A percentile compares a stretch with the other conserved stretches of the same genome.
phyloP scores from a whole-genome alignment of 306 rosid species.

The Trifolium dubium region DNA sequence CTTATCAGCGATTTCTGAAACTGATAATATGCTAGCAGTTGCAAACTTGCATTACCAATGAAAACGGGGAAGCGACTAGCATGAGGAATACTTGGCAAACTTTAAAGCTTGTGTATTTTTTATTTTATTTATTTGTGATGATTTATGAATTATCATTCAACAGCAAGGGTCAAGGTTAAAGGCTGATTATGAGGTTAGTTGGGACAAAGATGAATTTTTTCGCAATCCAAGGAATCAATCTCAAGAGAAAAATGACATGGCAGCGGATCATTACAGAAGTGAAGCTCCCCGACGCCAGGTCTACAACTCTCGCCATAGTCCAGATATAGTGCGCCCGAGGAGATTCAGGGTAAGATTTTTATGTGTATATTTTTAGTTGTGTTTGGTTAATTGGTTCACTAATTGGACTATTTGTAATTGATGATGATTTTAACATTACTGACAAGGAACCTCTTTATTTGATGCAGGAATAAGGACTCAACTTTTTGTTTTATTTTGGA shows the following conservation, averaged over 20 bases:
- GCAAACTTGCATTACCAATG: neutral
- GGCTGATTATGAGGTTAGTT: slow-evolving; percentile 82
- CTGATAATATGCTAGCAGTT: slow-evolving; percentile 1
- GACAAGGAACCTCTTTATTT: slow-evolving; percentile 40
- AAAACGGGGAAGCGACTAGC: slow-evolving; percentile 20
- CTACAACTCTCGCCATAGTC: slow-evolving; percentile 54
- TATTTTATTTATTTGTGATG: neutral
- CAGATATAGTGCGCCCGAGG: slow-evolving; percentile 68
- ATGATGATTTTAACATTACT: slow-evolving; percentile 20
- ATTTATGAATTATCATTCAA: slow-evolving; percentile 35
- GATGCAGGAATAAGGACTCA: slow-evolving; percentile 59
- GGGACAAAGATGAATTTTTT: slow-evolving; percentile 80
- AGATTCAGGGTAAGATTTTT: slow-evolving; percentile 78
- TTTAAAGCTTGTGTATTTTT: slow-evolving; percentile 14
- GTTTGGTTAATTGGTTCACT: slow-evolving; percentile 19
- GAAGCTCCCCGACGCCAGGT: slow-evolving; percentile 75
- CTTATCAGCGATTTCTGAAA: slow-evolving; percentile 6
- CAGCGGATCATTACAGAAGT: slow-evolving; percentile 57
- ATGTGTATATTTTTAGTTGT: slow-evolving; percentile 4
- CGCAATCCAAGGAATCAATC: slow-evolving; percentile 54
- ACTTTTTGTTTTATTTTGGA: slow-evolving; percentile 6
- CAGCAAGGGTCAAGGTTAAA: slow-evolving; percentile 85
- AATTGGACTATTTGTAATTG: slow-evolving; percentile 6
- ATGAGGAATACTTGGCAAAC: slow-evolving; percentile 26
- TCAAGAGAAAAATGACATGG: slow-evolving; percentile 45